Conservation (phyloP, 2,329 filamentous ascomycete species). For the Capronia epimyces region DNA sequence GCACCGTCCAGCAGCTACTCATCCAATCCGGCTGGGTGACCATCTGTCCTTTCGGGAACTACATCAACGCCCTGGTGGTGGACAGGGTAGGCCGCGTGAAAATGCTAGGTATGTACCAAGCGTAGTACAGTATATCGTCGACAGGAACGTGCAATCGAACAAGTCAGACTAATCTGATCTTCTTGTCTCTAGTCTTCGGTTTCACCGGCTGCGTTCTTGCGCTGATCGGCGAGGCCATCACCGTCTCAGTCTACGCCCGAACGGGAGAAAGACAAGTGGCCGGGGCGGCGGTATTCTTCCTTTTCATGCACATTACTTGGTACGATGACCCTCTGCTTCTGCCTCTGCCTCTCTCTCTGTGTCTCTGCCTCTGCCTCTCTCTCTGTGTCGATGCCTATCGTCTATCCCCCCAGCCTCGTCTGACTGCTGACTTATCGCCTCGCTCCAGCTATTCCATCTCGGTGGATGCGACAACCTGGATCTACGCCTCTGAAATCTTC, state of each 20-base stretch:
- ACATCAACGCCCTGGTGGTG: conserved; percentile 33
- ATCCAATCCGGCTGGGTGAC: conserved; percentile 20
- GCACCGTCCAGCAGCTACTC: conserved; percentile 11
- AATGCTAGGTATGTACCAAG: too few relatives aligned
- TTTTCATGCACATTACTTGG: conserved; percentile 46
- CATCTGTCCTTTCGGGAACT: conserved; percentile 14
- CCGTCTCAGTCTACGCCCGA: conserved; percentile 46
- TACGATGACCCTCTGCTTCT: too few relatives aligned
- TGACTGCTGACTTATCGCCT: too few relatives aligned
- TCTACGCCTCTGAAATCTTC: conserved; percentile 70
- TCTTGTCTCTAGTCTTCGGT: conserved; percentile 37
- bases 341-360: background rate
- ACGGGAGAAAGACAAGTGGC: conserved; percentile 46
- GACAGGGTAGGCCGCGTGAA: conserved; percentile 37
- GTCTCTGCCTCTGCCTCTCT: too few relatives aligned
- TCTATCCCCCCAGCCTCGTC: too few relatives aligned
- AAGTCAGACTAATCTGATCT: too few relatives aligned
- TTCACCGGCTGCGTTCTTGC: conserved; percentile 32
- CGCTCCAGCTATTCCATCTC: too few relatives aligned
- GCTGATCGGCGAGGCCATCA: conserved; percentile 36
- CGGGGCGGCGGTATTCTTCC: conserved; percentile 62
- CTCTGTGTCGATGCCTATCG: too few relatives aligned
- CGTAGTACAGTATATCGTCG: conserved; percentile 1
- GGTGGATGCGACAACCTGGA: conserved; percentile 60
- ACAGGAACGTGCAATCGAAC: too few relatives aligned